These are phyloP conservation scores for Talaromyces trachyspermus DNA, from an alignment of 495 filamentous ascomycete species.

Conservation along the genomic window DNA sequence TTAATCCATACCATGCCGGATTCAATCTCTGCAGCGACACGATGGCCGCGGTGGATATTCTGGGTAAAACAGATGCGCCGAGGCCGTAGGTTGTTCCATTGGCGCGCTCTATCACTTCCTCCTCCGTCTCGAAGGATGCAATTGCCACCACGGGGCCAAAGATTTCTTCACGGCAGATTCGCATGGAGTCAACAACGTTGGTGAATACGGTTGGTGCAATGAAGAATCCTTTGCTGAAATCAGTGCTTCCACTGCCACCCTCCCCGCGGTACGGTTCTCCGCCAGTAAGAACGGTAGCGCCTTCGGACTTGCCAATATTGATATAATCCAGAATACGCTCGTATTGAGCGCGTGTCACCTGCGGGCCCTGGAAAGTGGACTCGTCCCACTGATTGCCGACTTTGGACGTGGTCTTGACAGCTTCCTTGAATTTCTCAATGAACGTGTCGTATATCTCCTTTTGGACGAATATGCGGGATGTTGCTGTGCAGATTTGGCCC, in stretches of 20 bases:
- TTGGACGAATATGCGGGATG: slow-evolving; percentile 73
- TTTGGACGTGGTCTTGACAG: slow-evolving; percentile 57
- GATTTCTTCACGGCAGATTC: slow-evolving; percentile 64
- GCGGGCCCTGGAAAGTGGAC: slow-evolving; percentile 77
- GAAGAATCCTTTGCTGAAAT: slow-evolving; percentile 51
- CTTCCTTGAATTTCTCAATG: slow-evolving; percentile 59
- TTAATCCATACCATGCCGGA: slow-evolving; percentile 97
- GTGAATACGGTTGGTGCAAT: slow-evolving; percentile 67
- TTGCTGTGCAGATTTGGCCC: slow-evolving; percentile 87
- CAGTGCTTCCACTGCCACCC: slow-evolving; percentile 20
- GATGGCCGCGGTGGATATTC: slow-evolving; percentile 67
- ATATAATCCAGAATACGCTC: slow-evolving; percentile 78
- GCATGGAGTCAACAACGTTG: slow-evolving; percentile 58
- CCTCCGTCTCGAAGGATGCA: slow-evolving; percentile 69
- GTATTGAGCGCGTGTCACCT: slow-evolving; percentile 79
- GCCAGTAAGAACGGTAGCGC: slow-evolving; percentile 67
- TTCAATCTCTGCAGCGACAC: slow-evolving; percentile 70
- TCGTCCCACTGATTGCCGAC: slow-evolving; percentile 77
- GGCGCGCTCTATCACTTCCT: slow-evolving; percentile 71
- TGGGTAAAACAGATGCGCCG: slow-evolving; percentile 76
- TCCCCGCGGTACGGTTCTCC: slow-evolving; percentile 60
- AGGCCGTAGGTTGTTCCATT: slow-evolving; percentile 84
- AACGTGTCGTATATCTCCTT: slow-evolving; percentile 71
- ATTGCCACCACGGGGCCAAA: slow-evolving; percentile 90
- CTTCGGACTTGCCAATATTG: slow-evolving; percentile 69